A percentile compares a stretch with the other conserved stretches of the same genome.
Conservation (phyloP, 2,329 filamentous ascomycete genomes). For the Alternaria triticimaculans region DNA sequence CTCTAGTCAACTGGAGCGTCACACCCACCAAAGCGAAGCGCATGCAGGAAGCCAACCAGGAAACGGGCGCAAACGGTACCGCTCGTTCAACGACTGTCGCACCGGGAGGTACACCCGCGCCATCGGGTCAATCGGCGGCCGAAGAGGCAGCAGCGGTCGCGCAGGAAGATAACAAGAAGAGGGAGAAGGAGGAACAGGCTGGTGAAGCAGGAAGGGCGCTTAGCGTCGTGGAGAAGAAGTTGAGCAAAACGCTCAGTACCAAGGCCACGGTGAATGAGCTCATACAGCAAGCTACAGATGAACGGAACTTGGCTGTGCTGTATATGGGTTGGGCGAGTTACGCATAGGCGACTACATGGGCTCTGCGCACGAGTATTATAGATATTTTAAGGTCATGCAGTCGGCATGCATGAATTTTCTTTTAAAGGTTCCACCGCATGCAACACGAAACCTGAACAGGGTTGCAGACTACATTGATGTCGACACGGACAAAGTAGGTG, state of each 20-base stretch:
- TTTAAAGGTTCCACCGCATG: not conserved
- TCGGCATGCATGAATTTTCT: not conserved
- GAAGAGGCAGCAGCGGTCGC: constrained; percentile 33
- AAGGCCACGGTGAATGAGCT: constrained; percentile 95
- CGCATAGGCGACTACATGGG: constrained; percentile 17
- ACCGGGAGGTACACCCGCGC: constrained; percentile 40
- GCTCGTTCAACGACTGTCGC: constrained; percentile 40
- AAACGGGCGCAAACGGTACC: constrained; percentile 52
- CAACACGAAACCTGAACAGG: not conserved
- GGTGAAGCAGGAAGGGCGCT: constrained; percentile 90
- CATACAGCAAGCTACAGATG: constrained; percentile 94
- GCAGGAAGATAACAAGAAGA: constrained; percentile 46
- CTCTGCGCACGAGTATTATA: not conserved
- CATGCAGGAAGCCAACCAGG: constrained; percentile 68
- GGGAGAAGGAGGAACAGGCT: constrained; percentile 62
- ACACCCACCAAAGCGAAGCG: constrained; percentile 71
- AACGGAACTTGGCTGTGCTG: constrained; percentile 87
- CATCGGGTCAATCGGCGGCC: constrained; percentile 19
- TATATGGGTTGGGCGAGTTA: constrained; percentile 57
- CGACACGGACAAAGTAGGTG: not conserved
- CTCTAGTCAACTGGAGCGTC: constrained; percentile 93
- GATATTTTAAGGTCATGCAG: not conserved
- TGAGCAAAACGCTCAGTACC: constrained; percentile 92
- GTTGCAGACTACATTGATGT: not conserved
- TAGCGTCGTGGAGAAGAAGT: constrained; percentile 92